These are phyloP conservation scores for Krasilnikovozyma curviuscula DNA, from an alignment of 768 basidiomycete genomes.

Conservation along the genomic window DNA sequence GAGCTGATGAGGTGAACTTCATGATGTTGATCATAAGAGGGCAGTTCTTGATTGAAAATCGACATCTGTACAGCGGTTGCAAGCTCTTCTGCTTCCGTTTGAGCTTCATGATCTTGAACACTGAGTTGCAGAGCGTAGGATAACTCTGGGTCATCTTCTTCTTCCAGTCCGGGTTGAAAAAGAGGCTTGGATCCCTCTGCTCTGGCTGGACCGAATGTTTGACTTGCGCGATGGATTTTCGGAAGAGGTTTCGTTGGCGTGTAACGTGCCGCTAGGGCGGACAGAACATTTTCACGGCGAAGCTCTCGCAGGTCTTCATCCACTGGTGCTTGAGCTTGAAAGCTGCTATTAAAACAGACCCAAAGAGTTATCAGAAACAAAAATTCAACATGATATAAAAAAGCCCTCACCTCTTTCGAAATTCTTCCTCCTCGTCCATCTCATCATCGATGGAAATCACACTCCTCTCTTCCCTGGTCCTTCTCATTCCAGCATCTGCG, in stretches of 20 bases:
- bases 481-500: too few species aligned
- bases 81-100: neutral
- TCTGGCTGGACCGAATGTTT: conserved; percentile 22
- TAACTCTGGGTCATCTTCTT: conserved; percentile 37
- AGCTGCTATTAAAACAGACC: neutral
- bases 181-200: conserved; percentile 29
- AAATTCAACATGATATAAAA: neutral
- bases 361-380: neutral
- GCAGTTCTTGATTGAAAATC: too few species aligned
- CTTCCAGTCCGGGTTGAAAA: conserved; percentile 36
- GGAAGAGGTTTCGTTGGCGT: conserved; percentile 26
- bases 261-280: conserved; percentile 38
- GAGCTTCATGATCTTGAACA: neutral
- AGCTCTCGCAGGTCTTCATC: conserved; percentile 49
- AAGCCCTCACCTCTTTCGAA: neutral
- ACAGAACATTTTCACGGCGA: conserved; percentile 42
- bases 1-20: too few species aligned
- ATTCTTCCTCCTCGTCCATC: neutral
- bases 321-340: conserved; percentile 14
- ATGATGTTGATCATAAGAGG: too few species aligned
- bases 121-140: conserved; percentile 23
- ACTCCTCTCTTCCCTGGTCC: neutral
- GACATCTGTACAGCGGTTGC: too few species aligned
- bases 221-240: neutral
- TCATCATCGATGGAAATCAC: neutral